Conservation (phyloP, 2,329 filamentous ascomycete genomes). For the Penicillium sp. region DNA sequence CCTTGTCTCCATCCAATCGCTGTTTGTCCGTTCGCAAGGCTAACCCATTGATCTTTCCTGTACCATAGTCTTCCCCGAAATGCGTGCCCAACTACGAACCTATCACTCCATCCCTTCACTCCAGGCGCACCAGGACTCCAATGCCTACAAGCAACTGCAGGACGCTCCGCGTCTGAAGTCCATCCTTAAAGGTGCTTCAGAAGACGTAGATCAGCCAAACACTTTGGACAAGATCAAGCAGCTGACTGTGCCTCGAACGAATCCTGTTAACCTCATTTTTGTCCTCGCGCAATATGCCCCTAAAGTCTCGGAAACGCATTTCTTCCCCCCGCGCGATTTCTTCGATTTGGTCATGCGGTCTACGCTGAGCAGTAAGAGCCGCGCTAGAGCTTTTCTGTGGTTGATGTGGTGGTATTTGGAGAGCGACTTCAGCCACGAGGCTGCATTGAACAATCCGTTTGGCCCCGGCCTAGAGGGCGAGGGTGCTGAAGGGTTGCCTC, state of each 20-base stretch:
- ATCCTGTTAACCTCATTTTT: conserved; percentile 96
- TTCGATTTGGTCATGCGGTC: conserved; percentile 96
- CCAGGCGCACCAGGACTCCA: conserved; percentile 91
- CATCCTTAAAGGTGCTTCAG: conserved; percentile 93
- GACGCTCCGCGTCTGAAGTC: conserved; percentile 95
- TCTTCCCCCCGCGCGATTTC: conserved; percentile 83
- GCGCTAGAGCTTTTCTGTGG: conserved; percentile 91
- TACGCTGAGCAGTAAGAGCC: conserved; percentile 77
- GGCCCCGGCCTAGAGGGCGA: conserved; percentile 59
- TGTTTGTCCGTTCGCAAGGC: neutral
- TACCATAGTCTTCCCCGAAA: conserved; percentile 88
- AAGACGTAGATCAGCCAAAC: conserved; percentile 83
- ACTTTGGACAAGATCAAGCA: conserved; percentile 81
- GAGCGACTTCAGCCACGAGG: conserved; percentile 88
- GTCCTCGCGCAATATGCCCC: conserved; percentile 87
- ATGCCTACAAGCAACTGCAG: conserved; percentile 96
- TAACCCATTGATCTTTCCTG: conserved; percentile 2
- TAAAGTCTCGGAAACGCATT: conserved; percentile 92
- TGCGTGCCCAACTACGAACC: conserved; percentile 95
- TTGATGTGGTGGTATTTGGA: conserved; percentile 99
- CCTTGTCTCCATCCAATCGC: neutral
- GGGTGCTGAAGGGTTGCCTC: conserved; percentile 47
- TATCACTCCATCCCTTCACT: conserved; percentile 98
- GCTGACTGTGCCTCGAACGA: conserved; percentile 74
- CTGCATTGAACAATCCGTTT: conserved; percentile 88